Evolutionary conservation across 2,329 filamentous ascomycete genomes (phyloP).

Genomic region (Intubia oerlemansii): DNA sequence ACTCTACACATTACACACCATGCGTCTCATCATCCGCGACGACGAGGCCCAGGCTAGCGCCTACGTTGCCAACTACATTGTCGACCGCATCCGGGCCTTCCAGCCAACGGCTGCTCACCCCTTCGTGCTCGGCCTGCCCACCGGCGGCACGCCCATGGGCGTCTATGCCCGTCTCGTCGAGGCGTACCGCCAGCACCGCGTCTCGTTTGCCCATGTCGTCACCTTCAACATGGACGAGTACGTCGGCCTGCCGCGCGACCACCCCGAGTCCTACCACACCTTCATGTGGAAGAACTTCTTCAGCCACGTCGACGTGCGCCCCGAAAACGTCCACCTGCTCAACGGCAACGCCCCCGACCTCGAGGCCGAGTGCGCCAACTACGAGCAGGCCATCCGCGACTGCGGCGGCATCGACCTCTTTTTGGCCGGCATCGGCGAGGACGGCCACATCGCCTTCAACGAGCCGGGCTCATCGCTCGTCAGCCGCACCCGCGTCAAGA

Average conservation of each 20-base stretch:
- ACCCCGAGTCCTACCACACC: constrained; percentile 58
- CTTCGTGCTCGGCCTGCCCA: constrained; percentile 54
- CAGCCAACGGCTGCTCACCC: constrained; percentile 39
- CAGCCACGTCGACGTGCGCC: constrained; percentile 48
- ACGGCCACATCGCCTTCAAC: constrained; percentile 68
- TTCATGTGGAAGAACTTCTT: constrained; percentile 77
- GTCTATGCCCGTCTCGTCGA: constrained; percentile 49
- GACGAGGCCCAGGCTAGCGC: constrained; percentile 37
- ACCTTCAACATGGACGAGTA: constrained; percentile 57
- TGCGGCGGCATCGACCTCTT: constrained; percentile 59
- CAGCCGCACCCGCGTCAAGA: constrained; percentile 55
- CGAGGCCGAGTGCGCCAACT: constrained; percentile 47
- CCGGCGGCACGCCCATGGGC: constrained; percentile 47
- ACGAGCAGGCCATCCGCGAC: constrained; percentile 47
- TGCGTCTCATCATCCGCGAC: constrained; percentile 55
- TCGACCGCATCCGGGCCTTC: constrained; percentile 50
- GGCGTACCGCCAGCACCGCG: constrained; percentile 33
- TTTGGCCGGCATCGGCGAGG: constrained; percentile 53
- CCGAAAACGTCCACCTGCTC: constrained; percentile 49
- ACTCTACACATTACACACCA: constrained; percentile 13
- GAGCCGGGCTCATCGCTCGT: constrained; percentile 53
- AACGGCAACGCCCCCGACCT: constrained; percentile 51
- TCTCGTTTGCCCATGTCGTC: constrained; percentile 40
- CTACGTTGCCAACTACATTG: constrained; percentile 53
- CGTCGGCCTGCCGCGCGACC: constrained; percentile 48